Base-by-base conservation (phyloP, 169 alveolate species). In the Theileria parva region DNA sequence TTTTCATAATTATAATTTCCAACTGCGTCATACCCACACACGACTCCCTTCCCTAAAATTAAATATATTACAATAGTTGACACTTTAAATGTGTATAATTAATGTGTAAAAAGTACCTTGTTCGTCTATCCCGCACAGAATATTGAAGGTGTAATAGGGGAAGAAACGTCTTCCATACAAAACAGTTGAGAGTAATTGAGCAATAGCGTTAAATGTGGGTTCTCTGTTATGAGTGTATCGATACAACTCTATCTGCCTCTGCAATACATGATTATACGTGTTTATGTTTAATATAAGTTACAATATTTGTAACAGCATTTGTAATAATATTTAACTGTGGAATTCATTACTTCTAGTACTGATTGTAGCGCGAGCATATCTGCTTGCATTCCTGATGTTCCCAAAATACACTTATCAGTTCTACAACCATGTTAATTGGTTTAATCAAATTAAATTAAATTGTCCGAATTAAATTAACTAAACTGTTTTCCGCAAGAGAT, bases 371-470 rank as follows among this genome's bases (percentile, higher is more conserved):
- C 95, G 77, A 86, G 91, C 74, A 94, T 92, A 81, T 96, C 99
- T 6, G 98, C 97, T 72, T 93, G 95, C 98, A 96, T 96, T 44
- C 99, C 99, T 48, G 97, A 90, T 27, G 98, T 90, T 23, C 97
- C 96, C 57, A 96, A 74, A 37, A 93, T 91, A 77, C 95, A 86
- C 60, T 85, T 95, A 51, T 92, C 92, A 19, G 98, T 96, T 67
- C 93, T 89, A 74, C 28, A 39, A 19, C 28, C 63, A 53, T 32
- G 30, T 70, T 67, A 28, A 2, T 67, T 13, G 0, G n/a, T 44
- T 11, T 44, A 44, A 8, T 44, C 53, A 44, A 44, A 15, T 44
- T 44, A n/a, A n/a, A n/a, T n/a, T n/a, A n/a, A n/a, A n/a, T n/a
- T n/a, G n/a, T n/a, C n/a, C 8, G 8, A 28, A 67, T 44, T 15